Conservation (phyloP, 2,329 filamentous ascomycete genomes). For the Penicillium sp. region DNA sequence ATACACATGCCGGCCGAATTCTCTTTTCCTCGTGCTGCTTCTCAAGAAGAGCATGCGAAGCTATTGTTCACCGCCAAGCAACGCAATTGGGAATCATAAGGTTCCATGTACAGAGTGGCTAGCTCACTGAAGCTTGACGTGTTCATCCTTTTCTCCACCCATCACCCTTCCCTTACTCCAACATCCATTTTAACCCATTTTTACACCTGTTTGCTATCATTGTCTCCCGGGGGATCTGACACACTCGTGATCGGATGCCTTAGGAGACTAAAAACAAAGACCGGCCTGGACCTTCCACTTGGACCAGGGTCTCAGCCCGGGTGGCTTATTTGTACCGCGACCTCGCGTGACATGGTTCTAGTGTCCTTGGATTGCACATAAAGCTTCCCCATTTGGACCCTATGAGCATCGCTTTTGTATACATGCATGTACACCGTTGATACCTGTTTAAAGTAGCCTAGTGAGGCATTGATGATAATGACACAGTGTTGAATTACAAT, state of each 20-base stretch:
- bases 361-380: not conserved
- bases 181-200: not conserved
- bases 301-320: not conserved
- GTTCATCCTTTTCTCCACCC: not conserved
- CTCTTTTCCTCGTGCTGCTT: not conserved
- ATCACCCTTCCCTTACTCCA: not conserved
- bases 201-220: not conserved
- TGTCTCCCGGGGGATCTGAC: not conserved
- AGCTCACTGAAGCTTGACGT: not conserved
- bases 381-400: not conserved
- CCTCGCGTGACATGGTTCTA: not conserved
- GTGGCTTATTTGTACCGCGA: not conserved
- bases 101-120: not conserved
- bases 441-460: not conserved
- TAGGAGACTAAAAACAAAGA: not conserved
- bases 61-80: constrained; percentile 35
- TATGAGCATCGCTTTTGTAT: not conserved
- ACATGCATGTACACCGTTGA: not conserved
- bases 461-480: not conserved
- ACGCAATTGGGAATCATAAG: constrained; percentile 33
- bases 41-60: constrained; percentile 27
- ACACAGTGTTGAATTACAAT: not conserved
- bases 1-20: constrained; percentile 7
- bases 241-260: not conserved
- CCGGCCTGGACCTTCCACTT: constrained; percentile 1